Evolutionary conservation across 2,329 filamentous ascomycete genomes (phyloP).

Genomic region (Zalaria sp.): DNA sequence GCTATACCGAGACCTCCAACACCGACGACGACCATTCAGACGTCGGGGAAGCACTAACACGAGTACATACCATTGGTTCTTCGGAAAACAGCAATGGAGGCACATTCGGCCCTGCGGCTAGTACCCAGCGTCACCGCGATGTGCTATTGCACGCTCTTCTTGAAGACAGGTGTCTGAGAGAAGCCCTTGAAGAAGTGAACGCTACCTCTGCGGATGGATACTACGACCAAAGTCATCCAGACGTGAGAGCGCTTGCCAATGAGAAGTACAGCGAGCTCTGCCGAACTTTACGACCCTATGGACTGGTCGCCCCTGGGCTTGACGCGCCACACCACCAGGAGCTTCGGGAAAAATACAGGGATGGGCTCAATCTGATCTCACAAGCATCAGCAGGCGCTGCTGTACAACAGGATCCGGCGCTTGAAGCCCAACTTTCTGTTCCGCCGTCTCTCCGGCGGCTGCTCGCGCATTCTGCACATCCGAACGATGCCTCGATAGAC

Average conservation of each 20-base stretch:
- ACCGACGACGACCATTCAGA: constrained; percentile 2
- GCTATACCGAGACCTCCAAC: constrained; percentile 1
- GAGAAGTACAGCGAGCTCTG: constrained; percentile 25
- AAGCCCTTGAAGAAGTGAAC: constrained; percentile 23
- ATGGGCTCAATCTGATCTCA: constrained; percentile 20
- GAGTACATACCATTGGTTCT: constrained; percentile 1
- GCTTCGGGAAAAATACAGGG: constrained; percentile 21
- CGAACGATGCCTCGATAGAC: neutral
- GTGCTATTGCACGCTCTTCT: constrained; percentile 30
- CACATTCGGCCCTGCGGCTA: constrained; percentile 1
- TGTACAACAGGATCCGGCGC: neutral
- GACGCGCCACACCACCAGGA: constrained; percentile 19
- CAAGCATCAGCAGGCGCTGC: constrained; percentile 3
- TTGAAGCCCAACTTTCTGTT: constrained; percentile 1
- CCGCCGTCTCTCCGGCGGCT: constrained; percentile 3
- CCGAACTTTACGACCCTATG: constrained; percentile 19
- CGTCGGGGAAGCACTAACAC: neutral
- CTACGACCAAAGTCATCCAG: constrained; percentile 17
- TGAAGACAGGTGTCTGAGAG: constrained; percentile 26
- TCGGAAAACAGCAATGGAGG: constrained; percentile 1
- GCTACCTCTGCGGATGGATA: constrained; percentile 8
- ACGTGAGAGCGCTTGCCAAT: constrained; percentile 21
- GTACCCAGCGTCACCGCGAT: constrained; percentile 13
- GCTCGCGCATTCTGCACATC: constrained; percentile 1
- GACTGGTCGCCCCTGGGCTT: constrained; percentile 22